Evolutionary conservation across 2,329 filamentous ascomycete genomes (phyloP).

Genomic region (Apiospora phragmitis): DNA sequence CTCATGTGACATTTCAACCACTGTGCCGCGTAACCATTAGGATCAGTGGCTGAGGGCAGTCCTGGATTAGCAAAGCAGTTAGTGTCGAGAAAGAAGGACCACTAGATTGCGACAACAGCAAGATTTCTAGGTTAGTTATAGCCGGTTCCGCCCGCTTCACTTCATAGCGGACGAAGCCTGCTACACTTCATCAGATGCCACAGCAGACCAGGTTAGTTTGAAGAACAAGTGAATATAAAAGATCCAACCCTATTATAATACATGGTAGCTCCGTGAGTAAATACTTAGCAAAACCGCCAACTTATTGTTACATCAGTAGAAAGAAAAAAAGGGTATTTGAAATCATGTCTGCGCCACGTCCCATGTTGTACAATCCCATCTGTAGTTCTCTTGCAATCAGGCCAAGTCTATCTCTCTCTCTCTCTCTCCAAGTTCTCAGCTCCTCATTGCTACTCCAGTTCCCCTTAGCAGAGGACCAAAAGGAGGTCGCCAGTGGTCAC

Average conservation of each 20-base stretch:
- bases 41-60: too few relatives aligned
- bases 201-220: too few relatives aligned
- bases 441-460: not conserved
- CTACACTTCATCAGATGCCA: too few relatives aligned
- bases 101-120: too few relatives aligned
- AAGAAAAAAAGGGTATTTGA: constrained; percentile 6
- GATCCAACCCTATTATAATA: not conserved
- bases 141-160: too few relatives aligned
- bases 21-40: too few relatives aligned
- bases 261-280: too few relatives aligned
- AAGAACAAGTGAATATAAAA: too few relatives aligned
- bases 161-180: too few relatives aligned
- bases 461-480: not conserved
- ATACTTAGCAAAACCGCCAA: not conserved
- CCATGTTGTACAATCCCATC: not conserved
- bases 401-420: not conserved
- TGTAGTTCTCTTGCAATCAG: not conserved
- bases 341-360: not conserved
- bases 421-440: not conserved
- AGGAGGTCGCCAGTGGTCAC: not conserved
- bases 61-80: too few relatives aligned
- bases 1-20: not conserved
- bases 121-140: too few relatives aligned
- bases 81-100: too few relatives aligned
- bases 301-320: not conserved